Evolutionary conservation across 1,284 basidiomycete species (phyloP).

Genomic region (Thecaphora thlaspeos): DNA sequence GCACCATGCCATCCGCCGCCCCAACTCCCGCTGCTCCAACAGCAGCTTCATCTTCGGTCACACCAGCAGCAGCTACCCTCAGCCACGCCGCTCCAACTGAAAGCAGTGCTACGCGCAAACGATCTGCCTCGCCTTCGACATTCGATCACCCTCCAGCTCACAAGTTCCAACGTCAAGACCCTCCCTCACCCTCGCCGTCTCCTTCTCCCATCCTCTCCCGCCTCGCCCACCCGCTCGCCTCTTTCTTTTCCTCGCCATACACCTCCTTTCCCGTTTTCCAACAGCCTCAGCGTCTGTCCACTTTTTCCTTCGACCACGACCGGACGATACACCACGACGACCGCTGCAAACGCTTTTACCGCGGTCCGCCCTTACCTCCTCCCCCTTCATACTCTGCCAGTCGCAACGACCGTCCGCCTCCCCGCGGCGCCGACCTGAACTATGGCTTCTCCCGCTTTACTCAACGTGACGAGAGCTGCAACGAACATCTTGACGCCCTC

Average conservation of each 20-base stretch:
- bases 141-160: too few relatives aligned
- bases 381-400: slow-evolving; percentile 4
- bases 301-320: slow-evolving; percentile 39
- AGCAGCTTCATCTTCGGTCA: too few relatives aligned
- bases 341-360: slow-evolving; percentile 27
- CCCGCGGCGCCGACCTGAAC: slow-evolving; percentile 51
- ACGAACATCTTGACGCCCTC: slow-evolving; percentile 41
- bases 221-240: neutral
- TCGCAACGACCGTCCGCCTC: slow-evolving; percentile 1
- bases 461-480: slow-evolving; percentile 66
- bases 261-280: slow-evolving; percentile 21
- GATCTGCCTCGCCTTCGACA: too few relatives aligned
- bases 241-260: neutral
- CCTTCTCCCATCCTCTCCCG: neutral
- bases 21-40: too few relatives aligned
- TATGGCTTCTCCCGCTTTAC: slow-evolving; percentile 65
- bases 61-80: too few relatives aligned
- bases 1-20: too few relatives aligned
- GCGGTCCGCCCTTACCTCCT: slow-evolving; percentile 28
- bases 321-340: slow-evolving; percentile 39
- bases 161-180: too few relatives aligned
- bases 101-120: too few relatives aligned
- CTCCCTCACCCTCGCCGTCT: too few relatives aligned
- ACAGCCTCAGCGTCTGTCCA: slow-evolving; percentile 26
- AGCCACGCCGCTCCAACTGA: too few relatives aligned